phyloP scores from a whole-genome alignment of 1,139 yeast species.

The Trichomonascaceae sp. region DNA sequence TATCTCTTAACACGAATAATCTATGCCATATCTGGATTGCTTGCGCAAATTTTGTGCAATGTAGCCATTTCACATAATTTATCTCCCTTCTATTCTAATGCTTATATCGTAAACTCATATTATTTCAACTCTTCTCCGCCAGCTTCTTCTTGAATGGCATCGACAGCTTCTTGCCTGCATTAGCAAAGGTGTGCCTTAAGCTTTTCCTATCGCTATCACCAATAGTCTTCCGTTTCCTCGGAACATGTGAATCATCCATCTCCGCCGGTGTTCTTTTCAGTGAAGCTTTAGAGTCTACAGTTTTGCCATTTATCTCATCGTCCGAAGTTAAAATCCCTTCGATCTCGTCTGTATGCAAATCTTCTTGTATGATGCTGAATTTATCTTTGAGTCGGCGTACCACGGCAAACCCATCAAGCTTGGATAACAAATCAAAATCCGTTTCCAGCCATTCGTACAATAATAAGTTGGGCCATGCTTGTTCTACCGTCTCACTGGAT shows the following conservation, averaged over 20 bases:
- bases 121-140: not conserved
- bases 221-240: slow-evolving; percentile 4
- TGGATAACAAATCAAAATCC: slow-evolving; percentile 38
- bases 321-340: slow-evolving; percentile 6
- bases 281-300: not conserved
- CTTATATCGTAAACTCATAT: not conserved
- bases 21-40: too few relatives aligned
- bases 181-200: slow-evolving; percentile 12
- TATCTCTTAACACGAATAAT: too few relatives aligned
- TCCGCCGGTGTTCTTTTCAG: slow-evolving; percentile 1
- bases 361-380: slow-evolving; percentile 7
- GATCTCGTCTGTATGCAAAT: slow-evolving; percentile 1
- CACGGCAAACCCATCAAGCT: slow-evolving; percentile 28
- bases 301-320: slow-evolving; percentile 2
- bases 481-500: slow-evolving; percentile 1
- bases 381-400: slow-evolving; percentile 10
- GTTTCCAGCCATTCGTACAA: slow-evolving; percentile 27
- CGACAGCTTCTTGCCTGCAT: slow-evolving; percentile 17
- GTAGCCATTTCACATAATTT: too few relatives aligned
- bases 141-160: slow-evolving; percentile 11
- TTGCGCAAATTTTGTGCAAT: too few relatives aligned
- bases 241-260: slow-evolving; percentile 4
- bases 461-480: slow-evolving; percentile 5
- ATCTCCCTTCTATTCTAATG: not conserved
- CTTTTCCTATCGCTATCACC: slow-evolving; percentile 9